Evolutionary conservation across 2,329 filamentous ascomycete genomes (phyloP), one percentile per base, ranked within the genome.

Genomic region (Zymoseptoria brevis): DNA sequence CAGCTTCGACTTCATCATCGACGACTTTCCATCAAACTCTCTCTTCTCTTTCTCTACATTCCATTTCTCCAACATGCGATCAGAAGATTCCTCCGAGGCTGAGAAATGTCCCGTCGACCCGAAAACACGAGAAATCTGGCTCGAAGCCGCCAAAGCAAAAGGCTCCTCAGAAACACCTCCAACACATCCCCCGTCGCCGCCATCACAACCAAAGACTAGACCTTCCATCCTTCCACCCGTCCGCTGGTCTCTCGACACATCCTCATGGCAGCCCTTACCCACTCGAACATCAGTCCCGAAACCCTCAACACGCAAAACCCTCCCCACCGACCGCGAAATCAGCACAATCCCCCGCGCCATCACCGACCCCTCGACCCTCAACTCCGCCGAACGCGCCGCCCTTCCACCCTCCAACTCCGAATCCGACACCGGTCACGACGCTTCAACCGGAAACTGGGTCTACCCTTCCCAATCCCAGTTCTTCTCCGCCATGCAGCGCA

Each of bases 381-480:
- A 75, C 55, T 73, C 70, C 35, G 72, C 74, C 50, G 75, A 68
- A 54, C 65, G 57, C 13, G 64, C 67, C 48, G 64, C 62, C 29
- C 53, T 67, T 24, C 58, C 64, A 52, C 82, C 84, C 0, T 86
- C 88, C 13, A 96, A 96, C 75, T 81, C 83, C 62, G 90, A 96
- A 75, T 76, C 83, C 62, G 91, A 96, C 72, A 88, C 87, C 0
- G 87, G 88, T 62, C 80, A 85, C 21, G 86, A 90, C 68, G 77
- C 80, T 55, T 72, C 77, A 45, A 83, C 84, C 0, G 93, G 93
- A 0, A 96, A 96, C 74, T 99, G 94, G 94, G 87, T 99, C 62
- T 99, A 99, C 75, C 94, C 94, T 0, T 94, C 89, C 0, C 93
- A 97, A 74, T 88, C 89, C 71, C 96, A 96, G 86, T 99, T 99